Base-by-base conservation (phyloP, 208 protist genomes). In the Wallacemonas sp. region DNA sequence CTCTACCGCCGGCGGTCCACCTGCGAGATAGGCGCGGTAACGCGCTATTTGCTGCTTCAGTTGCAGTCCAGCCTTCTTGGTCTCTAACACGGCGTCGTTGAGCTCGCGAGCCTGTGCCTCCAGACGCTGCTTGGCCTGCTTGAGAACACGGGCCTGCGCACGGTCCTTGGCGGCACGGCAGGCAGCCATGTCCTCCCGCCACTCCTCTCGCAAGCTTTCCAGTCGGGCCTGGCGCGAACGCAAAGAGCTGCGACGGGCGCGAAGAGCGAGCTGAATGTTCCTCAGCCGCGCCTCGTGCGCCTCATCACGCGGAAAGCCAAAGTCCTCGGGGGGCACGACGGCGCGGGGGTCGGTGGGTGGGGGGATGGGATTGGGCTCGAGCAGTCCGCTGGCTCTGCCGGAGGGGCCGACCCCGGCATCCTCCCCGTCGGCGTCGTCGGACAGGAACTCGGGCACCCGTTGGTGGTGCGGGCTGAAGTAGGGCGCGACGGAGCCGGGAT, bases 71-170 rank as follows among this genome's bases (percentile, higher is more conserved):
- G 81, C 68, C 44, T 68, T 38, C 71, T 81, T 81, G 24, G 84
- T 24, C 19, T 66, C 65, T 24, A 87, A 12, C 27, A 89, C 77
- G 33, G 73, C 78, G 13, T 55, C 59, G 60, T 94, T 94, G 9
- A 94, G 72, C 45, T 50, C 45, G 4, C 61, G 68, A 17, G 89
- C 89, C 41, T 76, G 65, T 33, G 60, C 63, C 46, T 94, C 85
- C 9, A 94, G 64, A 50, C 61, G 54, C 2, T 30, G 44, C 68
- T 88, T 87, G 19, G 84, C 76, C 27, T 69, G 50, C 0, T 66
- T 53, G 63, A 94, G 71, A 58, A 71, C 24, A n/a, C 38, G 19
- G 6, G 74, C 78, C 32, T 75, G 62, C 1, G 52, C 34, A 30
- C 55, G 57, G 60, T 91, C 80, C 22, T 67, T 46, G 3, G 27